Conservation (phyloP, 1,284 basidiomycete species). For the Cryptococcus sp. region DNA sequence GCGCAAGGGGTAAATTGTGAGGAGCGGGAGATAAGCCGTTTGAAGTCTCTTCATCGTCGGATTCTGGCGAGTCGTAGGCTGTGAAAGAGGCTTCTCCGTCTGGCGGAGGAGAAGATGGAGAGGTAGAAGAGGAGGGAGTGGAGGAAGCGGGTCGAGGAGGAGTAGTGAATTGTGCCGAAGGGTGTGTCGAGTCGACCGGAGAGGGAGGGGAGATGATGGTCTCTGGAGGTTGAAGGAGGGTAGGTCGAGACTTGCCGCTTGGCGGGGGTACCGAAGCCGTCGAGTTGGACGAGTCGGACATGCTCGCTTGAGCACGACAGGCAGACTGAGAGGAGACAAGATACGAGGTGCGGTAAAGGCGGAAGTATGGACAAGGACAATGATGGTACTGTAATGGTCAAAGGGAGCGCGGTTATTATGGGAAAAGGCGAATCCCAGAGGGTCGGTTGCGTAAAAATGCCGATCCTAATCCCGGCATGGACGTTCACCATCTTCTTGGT, state of each 20-base stretch:
- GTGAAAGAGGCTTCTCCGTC: neutral
- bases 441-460: no score
- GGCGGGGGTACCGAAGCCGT: no score
- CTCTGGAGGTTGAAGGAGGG: slow-evolving; percentile 1
- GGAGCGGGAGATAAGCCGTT: neutral
- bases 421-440: no score
- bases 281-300: no score
- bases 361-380: no score
- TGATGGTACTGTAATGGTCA: no score
- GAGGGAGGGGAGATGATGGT: slow-evolving; percentile 8
- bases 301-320: no score
- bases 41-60: neutral
- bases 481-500: no score
- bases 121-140: neutral
- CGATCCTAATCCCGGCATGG: no score
- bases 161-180: neutral
- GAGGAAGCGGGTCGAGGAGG: no score
- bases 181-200: slow-evolving; percentile 3
- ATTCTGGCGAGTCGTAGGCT: neutral
- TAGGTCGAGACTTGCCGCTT: neutral
- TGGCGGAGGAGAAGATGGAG: neutral
- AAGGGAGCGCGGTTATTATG: no score
- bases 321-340: no score
- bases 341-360: neutral
- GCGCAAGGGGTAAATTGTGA: neutral